These are phyloP conservation scores for Boletus rubroflammeus DNA, from an alignment of 768 basidiomycete species.

Conservation along the genomic window DNA sequence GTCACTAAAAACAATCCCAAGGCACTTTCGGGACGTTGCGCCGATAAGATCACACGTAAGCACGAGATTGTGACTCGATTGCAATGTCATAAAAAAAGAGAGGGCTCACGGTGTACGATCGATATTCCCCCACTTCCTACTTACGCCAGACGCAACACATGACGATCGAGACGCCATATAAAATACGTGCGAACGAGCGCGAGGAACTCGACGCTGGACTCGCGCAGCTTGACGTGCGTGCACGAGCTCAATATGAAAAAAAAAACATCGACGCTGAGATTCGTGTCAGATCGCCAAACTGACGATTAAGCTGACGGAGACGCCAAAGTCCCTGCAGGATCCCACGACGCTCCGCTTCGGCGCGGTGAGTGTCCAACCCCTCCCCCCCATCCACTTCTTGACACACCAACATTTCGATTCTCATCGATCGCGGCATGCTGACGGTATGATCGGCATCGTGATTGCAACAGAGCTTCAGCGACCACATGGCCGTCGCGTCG, in stretches of 20 bases:
- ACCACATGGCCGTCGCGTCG: constrained; percentile 74
- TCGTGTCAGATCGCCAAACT: constrained; percentile 51
- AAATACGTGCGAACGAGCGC: neutral
- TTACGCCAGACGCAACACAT: neutral
- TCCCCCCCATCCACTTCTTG: too few species aligned
- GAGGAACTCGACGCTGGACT: neutral
- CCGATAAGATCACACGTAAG: neutral
- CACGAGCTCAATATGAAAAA: neutral
- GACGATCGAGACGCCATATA: constrained; percentile 1
- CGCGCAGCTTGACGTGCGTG: constrained; percentile 21
- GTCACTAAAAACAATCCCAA: too few species aligned
- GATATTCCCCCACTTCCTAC: neutral
- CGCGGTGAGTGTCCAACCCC: constrained; percentile 34
- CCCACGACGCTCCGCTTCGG: constrained; percentile 54
- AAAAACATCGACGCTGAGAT: neutral
- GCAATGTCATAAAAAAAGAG: neutral
- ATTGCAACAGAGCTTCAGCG: constrained; percentile 30
- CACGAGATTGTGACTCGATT: neutral
- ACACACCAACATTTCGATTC: neutral
- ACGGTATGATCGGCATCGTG: neutral
- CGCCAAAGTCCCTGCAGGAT: constrained; percentile 49
- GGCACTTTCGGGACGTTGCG: neutral
- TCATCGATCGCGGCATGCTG: neutral
- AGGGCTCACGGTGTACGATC: too few species aligned
- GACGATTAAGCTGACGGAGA: constrained; percentile 41